Evolutionary conservation across 495 filamentous ascomycete genomes (phyloP), one percentile per base, ranked within the genome.

Genomic region (Aspergillus ellipticus): DNA sequence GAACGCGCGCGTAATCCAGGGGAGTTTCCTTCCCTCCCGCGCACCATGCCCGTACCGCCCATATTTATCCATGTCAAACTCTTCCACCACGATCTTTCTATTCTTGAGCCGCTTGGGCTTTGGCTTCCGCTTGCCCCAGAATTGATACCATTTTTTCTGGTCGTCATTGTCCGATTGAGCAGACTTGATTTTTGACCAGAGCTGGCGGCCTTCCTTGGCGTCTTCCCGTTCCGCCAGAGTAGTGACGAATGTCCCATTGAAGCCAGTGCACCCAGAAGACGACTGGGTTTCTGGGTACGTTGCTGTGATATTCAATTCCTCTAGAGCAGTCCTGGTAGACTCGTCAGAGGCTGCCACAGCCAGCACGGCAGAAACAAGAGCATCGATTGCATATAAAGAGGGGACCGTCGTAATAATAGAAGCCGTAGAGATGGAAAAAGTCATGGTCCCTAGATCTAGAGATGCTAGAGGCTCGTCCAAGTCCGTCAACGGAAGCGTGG

Each of bases 321-420:
- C 66, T 1, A 79, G 55, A 8, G 74, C 61, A 0, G 66, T 66
- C 24, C 71, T 74, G 1, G 73, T 76, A 4, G 67, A 50, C 42
- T 82, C 79, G 58, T 89, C 85, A 0, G 81, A 72, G 52, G 83
- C 74, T 0, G 87, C 87, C 19, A 93, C 87, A 11, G 89, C 75
- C 29, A 91, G 65, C 13, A 91, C 73, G 0, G 88, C 86, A 3
- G 84, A 79, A 8, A 89, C 78, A 2, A 82, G 78, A 0, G 89
- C 88, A 66, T 93, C 89, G n/a, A 92, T 79, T 4, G 89, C 75
- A 62, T 90, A 91, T 37, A 89, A 78, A 37, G 83, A 85, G 2
- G 75, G 75, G 20, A 83, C 73, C 6, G 70, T 74, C 5, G 69
- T 62, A 13, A 65, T 62, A 16, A 74, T 72, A 0, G 78, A 61